Evolutionary conservation across 2,329 filamentous ascomycete genomes (phyloP).

Genomic region (Aspergillus udagawae): DNA sequence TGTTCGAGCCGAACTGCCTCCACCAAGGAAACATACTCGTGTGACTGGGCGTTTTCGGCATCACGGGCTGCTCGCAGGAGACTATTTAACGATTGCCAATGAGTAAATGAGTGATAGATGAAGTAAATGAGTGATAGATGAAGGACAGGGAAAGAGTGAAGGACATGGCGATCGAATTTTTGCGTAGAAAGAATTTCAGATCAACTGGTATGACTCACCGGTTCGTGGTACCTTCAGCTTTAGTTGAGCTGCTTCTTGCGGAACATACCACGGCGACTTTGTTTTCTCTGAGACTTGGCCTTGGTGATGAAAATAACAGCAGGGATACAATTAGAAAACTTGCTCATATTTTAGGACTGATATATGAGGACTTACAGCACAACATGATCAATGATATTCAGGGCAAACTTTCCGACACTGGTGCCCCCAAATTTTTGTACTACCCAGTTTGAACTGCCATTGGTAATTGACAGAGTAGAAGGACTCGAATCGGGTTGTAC

Average conservation of each 20-base stretch:
- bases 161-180: not conserved
- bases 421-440: conserved; percentile 96
- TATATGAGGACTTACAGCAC: conserved; percentile 49
- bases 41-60: conserved; percentile 44
- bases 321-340: not conserved
- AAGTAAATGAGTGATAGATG: not conserved
- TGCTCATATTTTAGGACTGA: not conserved
- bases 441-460: conserved; percentile 57
- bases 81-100: conserved; percentile 22
- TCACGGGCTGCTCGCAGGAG: conserved; percentile 48
- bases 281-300: conserved; percentile 60
- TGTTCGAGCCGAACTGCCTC: conserved; percentile 81
- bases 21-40: conserved; percentile 70
- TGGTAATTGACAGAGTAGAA: conserved; percentile 8
- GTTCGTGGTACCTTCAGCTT: conserved; percentile 92
- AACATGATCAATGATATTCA: conserved; percentile 69
- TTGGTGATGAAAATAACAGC: conserved; percentile 27
- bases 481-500: conserved; percentile 8
- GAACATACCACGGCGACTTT: conserved; percentile 93
- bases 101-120: not conserved
- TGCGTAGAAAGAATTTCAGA: not conserved
- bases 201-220: conserved; percentile 58
- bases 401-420: conserved; percentile 88
- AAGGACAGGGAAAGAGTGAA: not conserved
- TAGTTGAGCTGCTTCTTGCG: conserved; percentile 88